These are phyloP conservation scores for Oryza brachyantha DNA, from an alignment of 176 grass and related monocot species.

Conservation along the genomic window DNA sequence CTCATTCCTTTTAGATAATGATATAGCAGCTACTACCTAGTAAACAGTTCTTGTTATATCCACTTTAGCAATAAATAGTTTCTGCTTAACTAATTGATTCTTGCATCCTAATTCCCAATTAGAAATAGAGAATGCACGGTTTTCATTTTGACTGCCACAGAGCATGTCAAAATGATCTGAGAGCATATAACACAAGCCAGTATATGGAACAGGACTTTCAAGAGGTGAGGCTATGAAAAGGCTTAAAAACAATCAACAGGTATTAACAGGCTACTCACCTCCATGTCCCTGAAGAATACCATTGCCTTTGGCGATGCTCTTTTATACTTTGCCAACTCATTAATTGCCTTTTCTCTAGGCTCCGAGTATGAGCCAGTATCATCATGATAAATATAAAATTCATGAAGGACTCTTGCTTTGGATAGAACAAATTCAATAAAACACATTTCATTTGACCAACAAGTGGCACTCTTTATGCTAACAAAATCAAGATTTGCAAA, in stretches of 20 bases:
- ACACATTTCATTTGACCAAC: background rate
- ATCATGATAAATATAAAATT: constrained; percentile 4
- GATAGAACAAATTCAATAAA: constrained; percentile 8
- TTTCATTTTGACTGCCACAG: background rate
- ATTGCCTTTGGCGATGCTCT: background rate
- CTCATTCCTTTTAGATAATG: background rate
- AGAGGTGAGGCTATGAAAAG: background rate
- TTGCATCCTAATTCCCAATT: background rate
- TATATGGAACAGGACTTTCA: background rate
- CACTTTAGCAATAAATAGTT: background rate
- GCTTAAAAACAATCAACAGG: background rate
- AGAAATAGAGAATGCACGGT: background rate
- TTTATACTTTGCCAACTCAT: constrained; percentile 1
- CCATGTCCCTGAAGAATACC: background rate
- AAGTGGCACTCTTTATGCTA: background rate
- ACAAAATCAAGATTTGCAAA: background rate
- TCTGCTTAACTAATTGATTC: background rate
- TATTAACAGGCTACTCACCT: background rate
- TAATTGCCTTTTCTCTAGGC: background rate
- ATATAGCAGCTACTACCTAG: background rate
- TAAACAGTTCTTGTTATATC: background rate
- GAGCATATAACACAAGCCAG: background rate
- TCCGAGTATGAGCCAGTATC: background rate
- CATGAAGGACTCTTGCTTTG: background rate
- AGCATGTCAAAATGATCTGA: background rate